These are phyloP conservation scores for Leccinum obscurum DNA, from an alignment of 768 basidiomycete genomes.

Conservation along the genomic window DNA sequence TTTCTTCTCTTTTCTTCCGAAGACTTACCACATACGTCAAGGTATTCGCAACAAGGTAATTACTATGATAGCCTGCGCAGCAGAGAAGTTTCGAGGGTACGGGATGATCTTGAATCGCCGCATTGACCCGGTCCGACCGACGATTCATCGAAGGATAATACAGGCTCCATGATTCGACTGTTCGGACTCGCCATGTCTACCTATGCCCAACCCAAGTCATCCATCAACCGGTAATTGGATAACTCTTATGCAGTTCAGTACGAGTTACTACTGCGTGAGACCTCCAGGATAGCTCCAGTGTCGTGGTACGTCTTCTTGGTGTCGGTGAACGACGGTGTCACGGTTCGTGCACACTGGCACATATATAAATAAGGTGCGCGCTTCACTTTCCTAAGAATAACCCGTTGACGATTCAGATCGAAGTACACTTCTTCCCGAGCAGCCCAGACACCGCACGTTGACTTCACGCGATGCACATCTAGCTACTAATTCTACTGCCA, in stretches of 20 bases:
- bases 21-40: not conserved
- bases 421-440: too few species aligned
- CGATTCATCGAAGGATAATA: not conserved
- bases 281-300: not conserved
- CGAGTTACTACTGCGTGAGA: too few species aligned
- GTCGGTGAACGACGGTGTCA: too few species aligned
- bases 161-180: not conserved
- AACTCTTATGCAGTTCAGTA: too few species aligned
- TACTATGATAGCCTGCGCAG: not conserved
- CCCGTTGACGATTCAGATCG: too few species aligned
- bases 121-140: not conserved
- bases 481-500: not conserved
- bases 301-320: not conserved
- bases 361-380: not conserved
- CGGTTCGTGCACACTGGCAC: too few species aligned
- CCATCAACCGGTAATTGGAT: too few species aligned
- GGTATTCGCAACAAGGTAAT: not conserved
- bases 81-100: not conserved
- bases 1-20: not conserved
- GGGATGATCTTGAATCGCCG: constrained; percentile 5
- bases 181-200: not conserved
- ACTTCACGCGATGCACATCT: not conserved
- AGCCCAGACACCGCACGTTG: too few species aligned
- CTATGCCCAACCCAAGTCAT: not conserved
- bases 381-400: not conserved